These are phyloP conservation scores for Takashimella koratensis DNA, from an alignment of 1,284 basidiomycete species.

Conservation along the genomic window DNA sequence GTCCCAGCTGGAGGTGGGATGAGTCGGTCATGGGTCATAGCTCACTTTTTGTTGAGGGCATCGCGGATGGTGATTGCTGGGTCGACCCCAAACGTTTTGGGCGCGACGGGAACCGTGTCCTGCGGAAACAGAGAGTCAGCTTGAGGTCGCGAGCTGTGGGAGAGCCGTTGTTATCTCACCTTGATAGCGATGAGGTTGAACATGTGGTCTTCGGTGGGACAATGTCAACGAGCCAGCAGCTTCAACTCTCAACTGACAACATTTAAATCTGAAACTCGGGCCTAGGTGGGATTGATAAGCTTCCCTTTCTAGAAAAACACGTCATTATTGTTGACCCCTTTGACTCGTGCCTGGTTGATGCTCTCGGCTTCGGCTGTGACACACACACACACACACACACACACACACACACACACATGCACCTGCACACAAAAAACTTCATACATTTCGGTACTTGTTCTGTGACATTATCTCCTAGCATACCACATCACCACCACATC, in stretches of 20 bases:
- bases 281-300: not conserved
- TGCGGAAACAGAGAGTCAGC: constrained; percentile 9
- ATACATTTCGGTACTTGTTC: too few species aligned
- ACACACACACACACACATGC: too few species aligned
- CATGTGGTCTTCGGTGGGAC: too few species aligned
- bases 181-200: constrained; percentile 44
- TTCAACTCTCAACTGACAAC: not conserved
- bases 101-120: constrained; percentile 49
- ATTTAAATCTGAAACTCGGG: not conserved
- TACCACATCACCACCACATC: too few species aligned
- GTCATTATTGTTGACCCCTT: not conserved
- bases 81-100: constrained; percentile 44
- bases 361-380: too few species aligned
- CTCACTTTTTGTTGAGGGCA: constrained; percentile 48
- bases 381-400: too few species aligned
- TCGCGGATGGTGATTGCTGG: constrained; percentile 43
- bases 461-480: too few species aligned
- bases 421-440: too few species aligned
- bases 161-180: constrained; percentile 20
- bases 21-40: too few species aligned
- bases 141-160: not conserved
- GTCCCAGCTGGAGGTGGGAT: too few species aligned
- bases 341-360: too few species aligned
- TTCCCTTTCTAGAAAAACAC: not conserved
- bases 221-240: not conserved